These are phyloP conservation scores for Dipteronia dyeriana DNA, from an alignment of 345 rosid species.

Conservation along the genomic window DNA sequence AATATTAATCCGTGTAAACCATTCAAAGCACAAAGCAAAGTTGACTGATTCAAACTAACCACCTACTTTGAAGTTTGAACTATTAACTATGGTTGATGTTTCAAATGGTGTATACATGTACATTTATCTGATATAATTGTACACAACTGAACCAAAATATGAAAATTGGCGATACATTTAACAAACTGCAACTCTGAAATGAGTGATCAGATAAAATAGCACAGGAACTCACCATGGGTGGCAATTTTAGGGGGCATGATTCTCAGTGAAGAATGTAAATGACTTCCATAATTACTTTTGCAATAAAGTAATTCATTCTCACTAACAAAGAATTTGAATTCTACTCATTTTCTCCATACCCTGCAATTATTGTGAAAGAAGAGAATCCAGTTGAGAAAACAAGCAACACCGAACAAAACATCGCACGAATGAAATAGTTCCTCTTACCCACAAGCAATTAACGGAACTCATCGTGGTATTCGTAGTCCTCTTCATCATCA, in stretches of 20 bases:
- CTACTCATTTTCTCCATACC: not conserved
- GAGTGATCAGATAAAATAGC: not conserved
- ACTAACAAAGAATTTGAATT: slow-evolving; percentile 2
- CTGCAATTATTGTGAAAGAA: slow-evolving; percentile 20
- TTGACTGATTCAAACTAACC: not conserved
- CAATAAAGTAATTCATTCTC: not conserved
- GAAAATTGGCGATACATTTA: not conserved
- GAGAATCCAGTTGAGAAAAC: not conserved
- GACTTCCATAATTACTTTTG: slow-evolving; percentile 2
- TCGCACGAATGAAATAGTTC: not conserved
- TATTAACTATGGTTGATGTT: not conserved
- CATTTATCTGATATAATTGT: not conserved
- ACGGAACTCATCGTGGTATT: slow-evolving; percentile 86
- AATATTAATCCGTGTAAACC: not conserved
- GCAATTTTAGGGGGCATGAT: not conserved
- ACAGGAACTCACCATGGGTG: slow-evolving; percentile 1
- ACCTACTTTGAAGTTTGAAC: not conserved
- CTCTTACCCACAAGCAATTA: slow-evolving; percentile 37
- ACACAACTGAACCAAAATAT: not conserved
- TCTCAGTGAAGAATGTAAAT: not conserved
- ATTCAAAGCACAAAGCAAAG: not conserved
- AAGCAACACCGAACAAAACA: not conserved
- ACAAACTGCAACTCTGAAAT: slow-evolving; percentile 1
- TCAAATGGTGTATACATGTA: not conserved
- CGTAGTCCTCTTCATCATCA: slow-evolving; percentile 70